These are phyloP conservation scores for Pseudozyma pruni DNA, from an alignment of 1,284 basidiomycete genomes.

Conservation along the genomic window DNA sequence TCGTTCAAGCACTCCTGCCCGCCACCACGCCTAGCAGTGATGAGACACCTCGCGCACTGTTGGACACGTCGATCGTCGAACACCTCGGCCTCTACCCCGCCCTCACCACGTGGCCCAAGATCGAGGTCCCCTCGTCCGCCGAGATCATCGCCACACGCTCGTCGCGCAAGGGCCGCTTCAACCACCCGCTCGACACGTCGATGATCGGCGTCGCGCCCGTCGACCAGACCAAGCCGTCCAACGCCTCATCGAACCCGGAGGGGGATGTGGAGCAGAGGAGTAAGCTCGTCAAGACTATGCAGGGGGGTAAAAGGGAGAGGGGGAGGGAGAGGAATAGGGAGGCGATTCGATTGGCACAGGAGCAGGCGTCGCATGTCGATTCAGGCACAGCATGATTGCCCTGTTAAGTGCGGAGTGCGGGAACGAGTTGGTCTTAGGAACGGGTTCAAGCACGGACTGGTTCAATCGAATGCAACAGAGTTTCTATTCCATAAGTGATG, in stretches of 20 bases:
- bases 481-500: neutral
- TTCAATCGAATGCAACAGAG: too few relatives aligned
- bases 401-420: too few relatives aligned
- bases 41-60: conserved; percentile 12
- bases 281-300: conserved; percentile 56
- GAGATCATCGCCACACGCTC: conserved; percentile 49
- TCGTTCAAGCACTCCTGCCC: conserved; percentile 27
- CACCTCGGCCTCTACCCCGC: conserved; percentile 52
- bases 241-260: conserved; percentile 21
- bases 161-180: conserved; percentile 40
- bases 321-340: conserved; percentile 56
- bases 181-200: conserved; percentile 43
- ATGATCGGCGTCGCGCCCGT: conserved; percentile 37
- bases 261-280: conserved; percentile 37
- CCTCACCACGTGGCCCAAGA: conserved; percentile 59
- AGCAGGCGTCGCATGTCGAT: conserved; percentile 23
- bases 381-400: too few relatives aligned
- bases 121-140: conserved; percentile 46
- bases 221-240: conserved; percentile 23
- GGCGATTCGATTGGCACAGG: conserved; percentile 39
- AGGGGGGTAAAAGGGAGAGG: conserved; percentile 53
- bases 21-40: conserved; percentile 17
- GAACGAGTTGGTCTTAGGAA: too few relatives aligned
- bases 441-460: too few relatives aligned
- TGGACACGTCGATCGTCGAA: conserved; percentile 38